A percentile compares a stretch with the other conserved stretches of the same genome.
phyloP scores from a whole-genome alignment of 2,329 filamentous ascomycete species.

The Fonsecaea pedrosoi region DNA sequence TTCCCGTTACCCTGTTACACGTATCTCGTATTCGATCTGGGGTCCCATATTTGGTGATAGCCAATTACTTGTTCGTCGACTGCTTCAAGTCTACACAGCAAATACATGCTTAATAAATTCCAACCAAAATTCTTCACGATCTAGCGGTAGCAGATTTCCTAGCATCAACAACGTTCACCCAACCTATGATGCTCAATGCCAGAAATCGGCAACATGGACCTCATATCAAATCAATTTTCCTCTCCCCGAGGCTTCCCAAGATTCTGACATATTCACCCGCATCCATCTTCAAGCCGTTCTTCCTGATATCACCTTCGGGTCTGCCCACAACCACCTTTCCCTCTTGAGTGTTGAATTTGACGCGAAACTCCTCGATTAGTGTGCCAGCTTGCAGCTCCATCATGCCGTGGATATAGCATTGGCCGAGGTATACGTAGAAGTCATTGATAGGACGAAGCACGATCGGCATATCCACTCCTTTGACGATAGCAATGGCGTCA shows the following conservation, averaged over 20 bases:
- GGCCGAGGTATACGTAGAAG: constrained; percentile 21
- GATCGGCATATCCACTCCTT: constrained; percentile 27
- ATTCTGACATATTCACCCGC: constrained; percentile 27
- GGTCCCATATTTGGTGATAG: background rate
- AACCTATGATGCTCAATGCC: background rate
- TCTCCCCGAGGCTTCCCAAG: constrained; percentile 22
- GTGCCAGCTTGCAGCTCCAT: constrained; percentile 25
- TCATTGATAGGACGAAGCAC: constrained; percentile 23
- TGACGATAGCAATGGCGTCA: constrained; percentile 28
- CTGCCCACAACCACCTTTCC: constrained; percentile 15
- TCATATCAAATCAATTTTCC: constrained; percentile 25
- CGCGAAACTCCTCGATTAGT: constrained; percentile 29
- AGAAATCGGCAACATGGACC: background rate
- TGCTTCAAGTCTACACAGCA: no score
- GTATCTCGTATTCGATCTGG: background rate
- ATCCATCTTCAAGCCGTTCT: constrained; percentile 27
- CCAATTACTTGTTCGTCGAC: no score
- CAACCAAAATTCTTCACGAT: no score
- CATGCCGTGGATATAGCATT: constrained; percentile 33
- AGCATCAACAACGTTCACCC: background rate
- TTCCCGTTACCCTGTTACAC: background rate
- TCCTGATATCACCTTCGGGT: constrained; percentile 27
- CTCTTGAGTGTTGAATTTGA: constrained; percentile 16
- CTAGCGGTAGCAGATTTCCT: background rate
- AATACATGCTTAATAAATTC: no score